These are phyloP conservation scores for Sporothrix dimorphospora DNA, from an alignment of 2,329 filamentous ascomycete species.

Conservation along the genomic window DNA sequence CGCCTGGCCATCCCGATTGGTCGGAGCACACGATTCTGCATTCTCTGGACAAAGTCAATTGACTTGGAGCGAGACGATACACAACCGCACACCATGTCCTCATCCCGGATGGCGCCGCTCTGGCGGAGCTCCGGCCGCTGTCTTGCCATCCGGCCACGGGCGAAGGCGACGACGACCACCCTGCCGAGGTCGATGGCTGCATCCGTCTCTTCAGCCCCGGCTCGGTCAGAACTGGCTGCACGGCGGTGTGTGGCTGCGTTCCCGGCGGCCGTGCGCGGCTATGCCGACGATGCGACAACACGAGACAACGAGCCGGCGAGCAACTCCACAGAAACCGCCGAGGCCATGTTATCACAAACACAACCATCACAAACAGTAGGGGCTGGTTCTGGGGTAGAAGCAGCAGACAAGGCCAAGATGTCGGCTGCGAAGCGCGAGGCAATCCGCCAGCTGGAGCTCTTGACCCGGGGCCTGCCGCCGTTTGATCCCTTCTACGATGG, in stretches of 20 bases:
- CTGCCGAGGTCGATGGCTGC: background rate
- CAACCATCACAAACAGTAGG: background rate
- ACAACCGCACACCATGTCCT: conserved; percentile 50
- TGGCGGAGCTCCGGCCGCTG: conserved; percentile 44
- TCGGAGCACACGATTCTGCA: background rate
- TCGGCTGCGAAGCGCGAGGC: conserved; percentile 49
- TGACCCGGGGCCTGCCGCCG: conserved; percentile 42
- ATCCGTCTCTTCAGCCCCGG: background rate
- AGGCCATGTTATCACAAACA: background rate
- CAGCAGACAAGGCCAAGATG: conserved; percentile 32
- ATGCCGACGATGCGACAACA: conserved; percentile 36
- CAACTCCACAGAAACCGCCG: background rate
- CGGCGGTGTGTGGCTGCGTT: conserved; percentile 25
- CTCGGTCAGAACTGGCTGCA: background rate
- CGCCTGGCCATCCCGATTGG: background rate
- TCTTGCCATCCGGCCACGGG: conserved; percentile 46
- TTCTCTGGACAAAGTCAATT: background rate
- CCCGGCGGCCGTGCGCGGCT: conserved; percentile 35
- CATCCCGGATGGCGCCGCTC: conserved; percentile 55
- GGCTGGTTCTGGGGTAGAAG: background rate
- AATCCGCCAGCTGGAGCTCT: conserved; percentile 43
- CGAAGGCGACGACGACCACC: conserved; percentile 34
- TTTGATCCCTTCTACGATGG: conserved; percentile 49
- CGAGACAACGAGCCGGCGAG: background rate
- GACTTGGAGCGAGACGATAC: background rate